A percentile compares a stretch with the other conserved stretches of the same genome.
phyloP scores from a whole-genome alignment of 2,329 filamentous ascomycete genomes.

The Colletotrichum sp. region DNA sequence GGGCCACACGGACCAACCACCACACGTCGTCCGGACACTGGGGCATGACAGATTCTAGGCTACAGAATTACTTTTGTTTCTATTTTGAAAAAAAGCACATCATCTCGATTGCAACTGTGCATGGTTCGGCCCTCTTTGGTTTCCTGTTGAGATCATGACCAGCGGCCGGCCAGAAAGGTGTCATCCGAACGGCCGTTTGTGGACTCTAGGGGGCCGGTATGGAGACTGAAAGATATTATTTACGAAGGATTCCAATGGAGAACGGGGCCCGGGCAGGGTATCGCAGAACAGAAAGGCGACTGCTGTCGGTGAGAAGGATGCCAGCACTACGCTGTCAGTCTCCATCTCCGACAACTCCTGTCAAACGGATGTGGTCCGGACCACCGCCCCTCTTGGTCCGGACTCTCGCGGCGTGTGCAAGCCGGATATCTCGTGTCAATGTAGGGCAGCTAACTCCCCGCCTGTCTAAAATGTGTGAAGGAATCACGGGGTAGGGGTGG shows the following conservation, averaged over 20 bases:
- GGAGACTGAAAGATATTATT: neutral
- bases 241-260: neutral
- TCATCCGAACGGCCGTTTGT: neutral
- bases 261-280: neutral
- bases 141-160: neutral
- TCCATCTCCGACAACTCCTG: neutral
- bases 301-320: neutral
- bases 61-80: slow-evolving; percentile 6
- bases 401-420: neutral
- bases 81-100: slow-evolving; percentile 11
- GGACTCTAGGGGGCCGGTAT: neutral
- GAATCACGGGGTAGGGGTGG: neutral
- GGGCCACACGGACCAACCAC: slow-evolving; percentile 8
- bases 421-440: neutral
- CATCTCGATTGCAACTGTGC: neutral
- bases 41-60: slow-evolving; percentile 15
- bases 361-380: neutral
- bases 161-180: neutral
- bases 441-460: neutral
- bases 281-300: neutral
- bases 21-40: neutral
- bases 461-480: neutral
- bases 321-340: neutral
- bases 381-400: neutral
- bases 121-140: neutral